Evolutionary conservation across 768 basidiomycete genomes (phyloP).

Genomic region (Hygrophorus russula): DNA sequence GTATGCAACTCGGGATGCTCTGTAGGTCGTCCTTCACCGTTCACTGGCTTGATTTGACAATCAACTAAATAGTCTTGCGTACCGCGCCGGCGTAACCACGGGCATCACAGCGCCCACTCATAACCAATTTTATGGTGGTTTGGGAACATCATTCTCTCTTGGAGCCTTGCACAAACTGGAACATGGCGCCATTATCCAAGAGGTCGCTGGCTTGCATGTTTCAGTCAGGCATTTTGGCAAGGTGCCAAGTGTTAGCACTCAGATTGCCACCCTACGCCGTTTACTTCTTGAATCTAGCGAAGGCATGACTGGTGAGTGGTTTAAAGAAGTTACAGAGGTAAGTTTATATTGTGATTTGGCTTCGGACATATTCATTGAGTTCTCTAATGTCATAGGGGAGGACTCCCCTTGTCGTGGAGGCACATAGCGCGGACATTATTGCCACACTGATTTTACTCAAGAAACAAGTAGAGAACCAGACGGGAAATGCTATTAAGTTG

Average conservation of each 20-base stretch:
- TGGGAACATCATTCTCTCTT: conserved; percentile 57
- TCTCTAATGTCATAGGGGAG: conserved; percentile 31
- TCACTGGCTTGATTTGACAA: not conserved
- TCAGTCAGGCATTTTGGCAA: conserved; percentile 36
- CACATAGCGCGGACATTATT: conserved; percentile 73
- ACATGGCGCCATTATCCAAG: conserved; percentile 50
- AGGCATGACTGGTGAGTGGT: conserved; percentile 30
- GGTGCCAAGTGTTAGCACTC: conserved; percentile 59
- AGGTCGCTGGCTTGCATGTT: conserved; percentile 57
- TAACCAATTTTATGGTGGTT: conserved; percentile 41
- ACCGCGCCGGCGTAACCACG: conserved; percentile 60
- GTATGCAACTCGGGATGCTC: conserved; percentile 56
- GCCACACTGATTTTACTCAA: conserved; percentile 66
- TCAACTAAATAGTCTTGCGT: conserved; percentile 39
- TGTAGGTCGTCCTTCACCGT: conserved; percentile 34
- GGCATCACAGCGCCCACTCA: conserved; percentile 53
- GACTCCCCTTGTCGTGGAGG: conserved; percentile 66
- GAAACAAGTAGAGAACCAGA: conserved; percentile 42
- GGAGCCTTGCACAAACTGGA: conserved; percentile 50
- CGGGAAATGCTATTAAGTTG: conserved; percentile 33
- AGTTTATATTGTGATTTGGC: conserved; percentile 5
- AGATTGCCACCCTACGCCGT: conserved; percentile 62
- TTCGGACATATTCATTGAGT: not conserved
- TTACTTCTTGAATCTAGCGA: conserved; percentile 39
- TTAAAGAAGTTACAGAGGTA: conserved; percentile 34